Evolutionary conservation across 2,329 filamentous ascomycete genomes (phyloP).

Genomic region (Ascochyta viciae-villosae): DNA sequence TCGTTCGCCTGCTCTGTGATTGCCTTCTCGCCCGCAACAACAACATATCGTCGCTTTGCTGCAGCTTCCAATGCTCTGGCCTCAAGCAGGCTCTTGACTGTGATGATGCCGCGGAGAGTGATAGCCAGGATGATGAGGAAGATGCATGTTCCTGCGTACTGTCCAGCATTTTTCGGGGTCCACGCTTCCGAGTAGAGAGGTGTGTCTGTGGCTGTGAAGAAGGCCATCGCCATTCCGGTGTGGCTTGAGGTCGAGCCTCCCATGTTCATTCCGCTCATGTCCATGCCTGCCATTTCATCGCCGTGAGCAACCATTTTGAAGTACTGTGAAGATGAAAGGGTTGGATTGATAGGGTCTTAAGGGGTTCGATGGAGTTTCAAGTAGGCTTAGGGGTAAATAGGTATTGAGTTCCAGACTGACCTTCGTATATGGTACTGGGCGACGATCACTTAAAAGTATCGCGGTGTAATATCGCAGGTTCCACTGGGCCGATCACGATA

Average conservation of each 20-base stretch:
- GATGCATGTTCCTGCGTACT: slow-evolving; percentile 89
- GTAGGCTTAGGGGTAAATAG: slow-evolving; percentile 9
- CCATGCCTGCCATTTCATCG: slow-evolving; percentile 30
- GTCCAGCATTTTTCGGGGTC: slow-evolving; percentile 73
- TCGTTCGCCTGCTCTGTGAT: slow-evolving; percentile 65
- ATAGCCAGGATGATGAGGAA: slow-evolving; percentile 82
- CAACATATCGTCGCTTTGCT: slow-evolving; percentile 76
- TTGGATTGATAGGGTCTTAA: neutral
- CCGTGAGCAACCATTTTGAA: slow-evolving; percentile 39
- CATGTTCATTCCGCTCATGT: slow-evolving; percentile 30
- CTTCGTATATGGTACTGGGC: slow-evolving; percentile 18
- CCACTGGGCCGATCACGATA: slow-evolving; percentile 27
- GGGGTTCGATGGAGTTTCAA: neutral
- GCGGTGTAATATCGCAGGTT: slow-evolving; percentile 8
- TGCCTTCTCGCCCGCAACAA: slow-evolving; percentile 69
- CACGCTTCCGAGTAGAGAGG: slow-evolving; percentile 73
- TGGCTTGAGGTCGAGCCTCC: slow-evolving; percentile 27
- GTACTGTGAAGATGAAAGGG: neutral
- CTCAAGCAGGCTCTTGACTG: slow-evolving; percentile 68
- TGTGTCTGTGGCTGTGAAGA: slow-evolving; percentile 69
- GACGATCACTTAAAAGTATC: slow-evolving; percentile 30
- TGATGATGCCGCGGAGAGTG: slow-evolving; percentile 73
- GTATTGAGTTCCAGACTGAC: slow-evolving; percentile 43
- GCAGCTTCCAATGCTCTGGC: slow-evolving; percentile 75
- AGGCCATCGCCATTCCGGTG: slow-evolving; percentile 63